phyloP scores from a whole-genome alignment of 1,139 yeast species.

The Suhomyces ambrosiae region DNA sequence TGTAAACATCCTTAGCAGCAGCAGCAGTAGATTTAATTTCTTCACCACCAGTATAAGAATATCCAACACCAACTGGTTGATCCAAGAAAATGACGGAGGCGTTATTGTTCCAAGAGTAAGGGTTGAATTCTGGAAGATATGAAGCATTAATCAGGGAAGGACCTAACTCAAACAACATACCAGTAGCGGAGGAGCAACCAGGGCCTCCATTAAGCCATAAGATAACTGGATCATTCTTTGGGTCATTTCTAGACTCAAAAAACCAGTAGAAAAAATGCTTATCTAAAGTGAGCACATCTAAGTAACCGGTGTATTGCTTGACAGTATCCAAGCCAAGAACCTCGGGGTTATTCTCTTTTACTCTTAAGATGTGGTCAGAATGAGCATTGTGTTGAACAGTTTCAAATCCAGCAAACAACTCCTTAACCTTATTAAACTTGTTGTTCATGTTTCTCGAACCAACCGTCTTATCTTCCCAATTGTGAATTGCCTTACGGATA shows the following conservation, averaged over 20 bases:
- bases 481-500: constrained; percentile 23
- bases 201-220: constrained; percentile 80
- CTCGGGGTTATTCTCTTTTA: constrained; percentile 45
- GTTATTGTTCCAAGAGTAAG: constrained; percentile 69
- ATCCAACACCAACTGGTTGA: constrained; percentile 79
- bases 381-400: constrained; percentile 20
- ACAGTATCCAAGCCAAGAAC: constrained; percentile 55
- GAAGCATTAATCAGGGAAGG: constrained; percentile 57
- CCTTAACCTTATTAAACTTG: constrained; percentile 12
- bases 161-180: constrained; percentile 67
- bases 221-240: constrained; percentile 55
- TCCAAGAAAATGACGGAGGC: constrained; percentile 72
- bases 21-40: constrained; percentile 62
- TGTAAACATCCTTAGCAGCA: constrained; percentile 79
- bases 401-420: constrained; percentile 14
- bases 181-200: constrained; percentile 71
- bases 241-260: constrained; percentile 63
- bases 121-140: constrained; percentile 56
- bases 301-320: constrained; percentile 65
- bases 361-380: constrained; percentile 41
- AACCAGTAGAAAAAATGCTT: constrained; percentile 85
- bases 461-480: constrained; percentile 19
- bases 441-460: constrained; percentile 16
- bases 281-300: constrained; percentile 55
- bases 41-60: constrained; percentile 64